A percentile compares a stretch with the other conserved stretches of the same genome.
These are phyloP conservation scores for Cystofilobasidium macerans DNA, from an alignment of 768 basidiomycete species.

Conservation along the genomic window DNA sequence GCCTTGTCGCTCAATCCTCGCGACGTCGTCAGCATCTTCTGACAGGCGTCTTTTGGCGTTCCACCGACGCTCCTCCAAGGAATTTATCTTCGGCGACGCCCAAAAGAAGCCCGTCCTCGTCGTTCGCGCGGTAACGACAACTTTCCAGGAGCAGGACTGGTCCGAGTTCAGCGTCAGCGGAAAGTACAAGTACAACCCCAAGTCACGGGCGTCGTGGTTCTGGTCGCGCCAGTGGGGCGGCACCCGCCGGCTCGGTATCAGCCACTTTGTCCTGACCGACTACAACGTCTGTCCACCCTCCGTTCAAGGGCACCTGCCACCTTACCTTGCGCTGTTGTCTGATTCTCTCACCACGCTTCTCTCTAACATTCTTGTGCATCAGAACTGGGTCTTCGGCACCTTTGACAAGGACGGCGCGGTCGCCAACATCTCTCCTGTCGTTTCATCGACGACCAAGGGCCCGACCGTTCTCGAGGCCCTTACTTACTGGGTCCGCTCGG, in stretches of 20 bases:
- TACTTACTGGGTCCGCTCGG: slow-evolving; percentile 36
- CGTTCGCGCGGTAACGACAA: slow-evolving; percentile 37
- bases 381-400: slow-evolving; percentile 37
- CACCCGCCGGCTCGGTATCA: slow-evolving; percentile 32
- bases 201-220: slow-evolving; percentile 39
- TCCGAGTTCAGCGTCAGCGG: slow-evolving; percentile 36
- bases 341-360: neutral
- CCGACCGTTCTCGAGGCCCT: slow-evolving; percentile 35
- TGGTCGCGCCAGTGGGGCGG: slow-evolving; percentile 37
- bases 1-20: too few relatives aligned
- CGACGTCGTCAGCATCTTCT: neutral
- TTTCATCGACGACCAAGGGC: slow-evolving; percentile 25
- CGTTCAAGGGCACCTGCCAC: too few relatives aligned
- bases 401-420: slow-evolving; percentile 32
- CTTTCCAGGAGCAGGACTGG: slow-evolving; percentile 37
- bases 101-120: slow-evolving; percentile 28
- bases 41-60: neutral
- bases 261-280: slow-evolving; percentile 38
- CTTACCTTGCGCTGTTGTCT: neutral
- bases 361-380: neutral
- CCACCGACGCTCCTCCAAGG: neutral
- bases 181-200: slow-evolving; percentile 36
- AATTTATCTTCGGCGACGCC: slow-evolving; percentile 16
- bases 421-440: slow-evolving; percentile 22
- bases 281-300: slow-evolving; percentile 23